Conservation (phyloP, 441 rosid genomes). For the Flueggea neowawraea region DNA sequence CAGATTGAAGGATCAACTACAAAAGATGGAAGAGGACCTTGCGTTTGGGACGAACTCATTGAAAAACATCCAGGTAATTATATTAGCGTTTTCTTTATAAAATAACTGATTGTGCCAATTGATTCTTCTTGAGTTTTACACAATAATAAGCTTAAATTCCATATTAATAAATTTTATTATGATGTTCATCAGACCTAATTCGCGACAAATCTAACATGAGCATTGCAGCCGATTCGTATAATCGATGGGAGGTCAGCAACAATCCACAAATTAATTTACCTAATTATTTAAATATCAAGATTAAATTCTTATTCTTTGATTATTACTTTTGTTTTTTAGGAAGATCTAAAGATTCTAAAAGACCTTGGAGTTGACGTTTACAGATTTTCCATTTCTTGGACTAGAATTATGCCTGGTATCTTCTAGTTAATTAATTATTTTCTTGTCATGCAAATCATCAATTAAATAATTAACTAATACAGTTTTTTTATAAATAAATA, state of each 20-base stretch:
- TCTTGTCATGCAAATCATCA: not conserved
- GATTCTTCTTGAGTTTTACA: no score
- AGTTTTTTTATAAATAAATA: no score
- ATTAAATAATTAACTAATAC: no score
- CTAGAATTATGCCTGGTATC: conserved; percentile 5
- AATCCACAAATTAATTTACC: no score
- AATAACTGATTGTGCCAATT: no score
- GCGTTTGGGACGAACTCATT: not conserved
- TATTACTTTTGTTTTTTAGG: not conserved
- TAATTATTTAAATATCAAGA: no score
- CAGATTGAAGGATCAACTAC: conserved; percentile 5
- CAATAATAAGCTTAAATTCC: no score
- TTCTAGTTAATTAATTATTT: not conserved
- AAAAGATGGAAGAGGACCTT: not conserved
- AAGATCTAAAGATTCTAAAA: conserved; percentile 1
- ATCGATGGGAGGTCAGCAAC: not conserved
- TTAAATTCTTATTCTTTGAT: not conserved
- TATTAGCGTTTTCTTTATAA: not conserved
- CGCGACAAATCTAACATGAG: not conserved
- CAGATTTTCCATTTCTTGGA: conserved; percentile 11
- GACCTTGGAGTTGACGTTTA: not conserved
- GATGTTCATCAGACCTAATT: not conserved
- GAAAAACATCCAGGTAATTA: conserved; percentile 2
- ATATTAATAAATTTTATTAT: not conserved
- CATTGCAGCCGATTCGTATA: conserved; percentile 1